Conservation (phyloP, 2,329 filamentous ascomycete genomes). For the Aspergillus hortae region DNA sequence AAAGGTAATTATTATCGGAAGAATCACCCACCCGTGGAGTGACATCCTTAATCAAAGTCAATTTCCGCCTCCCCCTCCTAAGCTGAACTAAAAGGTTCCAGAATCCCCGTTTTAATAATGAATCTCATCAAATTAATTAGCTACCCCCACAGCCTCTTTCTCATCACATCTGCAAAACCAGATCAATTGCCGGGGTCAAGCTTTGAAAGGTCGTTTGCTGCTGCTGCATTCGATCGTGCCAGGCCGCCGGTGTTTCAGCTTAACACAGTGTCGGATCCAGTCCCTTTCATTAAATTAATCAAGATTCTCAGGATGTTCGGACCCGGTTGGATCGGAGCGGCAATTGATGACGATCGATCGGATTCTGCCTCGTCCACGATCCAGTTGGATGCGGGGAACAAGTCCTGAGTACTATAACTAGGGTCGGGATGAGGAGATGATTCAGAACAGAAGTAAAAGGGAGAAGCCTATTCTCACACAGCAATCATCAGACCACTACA, state of each 20-base stretch:
- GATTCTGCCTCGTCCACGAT: too few species aligned
- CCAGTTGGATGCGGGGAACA: too few species aligned
- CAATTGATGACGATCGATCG: background rate
- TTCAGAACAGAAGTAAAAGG: too few species aligned
- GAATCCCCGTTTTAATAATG: background rate
- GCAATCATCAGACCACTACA: too few species aligned
- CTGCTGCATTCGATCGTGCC: background rate
- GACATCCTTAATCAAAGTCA: conserved; percentile 1
- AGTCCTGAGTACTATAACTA: too few species aligned
- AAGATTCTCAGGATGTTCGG: background rate
- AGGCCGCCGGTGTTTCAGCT: background rate
- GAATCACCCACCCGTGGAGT: background rate
- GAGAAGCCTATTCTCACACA: too few species aligned
- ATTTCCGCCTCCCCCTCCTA: background rate
- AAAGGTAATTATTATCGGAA: too few species aligned
- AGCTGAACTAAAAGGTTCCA: background rate
- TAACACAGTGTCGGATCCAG: background rate
- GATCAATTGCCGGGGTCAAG: background rate
- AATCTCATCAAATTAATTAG: background rate
- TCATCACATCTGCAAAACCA: too few species aligned
- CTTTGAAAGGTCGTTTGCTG: background rate
- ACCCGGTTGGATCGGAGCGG: background rate
- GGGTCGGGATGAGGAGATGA: too few species aligned
- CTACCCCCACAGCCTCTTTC: background rate
- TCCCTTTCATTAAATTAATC: background rate